Percentiles rank a stretch among this genome's conserved stretches.
phyloP scores from a whole-genome alignment of 2,329 filamentous ascomycete species.

The Malbranchea cinnamomea region DNA sequence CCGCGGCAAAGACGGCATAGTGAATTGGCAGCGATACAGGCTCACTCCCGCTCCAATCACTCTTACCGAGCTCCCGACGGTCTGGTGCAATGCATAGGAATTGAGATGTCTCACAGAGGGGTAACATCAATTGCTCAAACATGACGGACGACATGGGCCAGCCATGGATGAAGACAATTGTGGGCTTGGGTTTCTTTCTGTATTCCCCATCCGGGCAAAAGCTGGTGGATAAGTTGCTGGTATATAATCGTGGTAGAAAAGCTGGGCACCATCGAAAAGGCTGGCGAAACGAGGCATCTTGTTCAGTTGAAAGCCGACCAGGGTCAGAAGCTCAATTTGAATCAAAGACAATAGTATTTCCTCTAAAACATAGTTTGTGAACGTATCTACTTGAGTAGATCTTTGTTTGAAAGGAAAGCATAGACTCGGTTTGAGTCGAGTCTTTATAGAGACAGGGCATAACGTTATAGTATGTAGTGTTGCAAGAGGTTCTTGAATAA shows the following conservation, averaged over 20 bases:
- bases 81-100: constrained; percentile 18
- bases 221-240: constrained; percentile 11
- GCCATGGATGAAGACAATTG: constrained; percentile 17
- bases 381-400: too few relatives aligned
- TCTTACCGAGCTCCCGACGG: constrained; percentile 18
- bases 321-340: too few relatives aligned
- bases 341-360: too few relatives aligned
- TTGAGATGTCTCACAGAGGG: constrained; percentile 14
- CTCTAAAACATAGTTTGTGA: too few relatives aligned
- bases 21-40: constrained; percentile 11
- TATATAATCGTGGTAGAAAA: constrained; percentile 14
- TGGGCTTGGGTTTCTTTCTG: constrained; percentile 6
- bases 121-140: constrained; percentile 16
- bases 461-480: too few relatives aligned
- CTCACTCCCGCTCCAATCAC: constrained; percentile 15
- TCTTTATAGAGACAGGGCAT: too few relatives aligned
- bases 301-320: neutral
- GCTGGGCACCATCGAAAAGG: constrained; percentile 12
- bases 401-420: too few relatives aligned
- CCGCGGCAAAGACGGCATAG: constrained; percentile 17
- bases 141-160: constrained; percentile 19
- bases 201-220: constrained; percentile 6
- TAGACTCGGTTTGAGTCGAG: too few relatives aligned
- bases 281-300: constrained; percentile 14
- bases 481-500: too few relatives aligned